These are phyloP conservation scores for Bruguiera sexangula DNA, from an alignment of 345 rosid genomes.

Conservation along the genomic window DNA sequence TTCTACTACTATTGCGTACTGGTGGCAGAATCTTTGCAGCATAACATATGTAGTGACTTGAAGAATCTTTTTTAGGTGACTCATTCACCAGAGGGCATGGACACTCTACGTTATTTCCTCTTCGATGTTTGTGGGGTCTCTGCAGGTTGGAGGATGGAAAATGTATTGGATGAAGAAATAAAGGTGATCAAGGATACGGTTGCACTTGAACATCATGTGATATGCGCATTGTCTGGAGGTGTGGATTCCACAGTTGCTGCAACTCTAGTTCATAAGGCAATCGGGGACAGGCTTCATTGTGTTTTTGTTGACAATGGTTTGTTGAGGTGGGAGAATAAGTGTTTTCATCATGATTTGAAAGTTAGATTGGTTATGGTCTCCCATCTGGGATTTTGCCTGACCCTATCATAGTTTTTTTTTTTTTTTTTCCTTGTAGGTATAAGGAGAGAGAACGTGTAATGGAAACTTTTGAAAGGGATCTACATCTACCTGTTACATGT, in stretches of 20 bases:
- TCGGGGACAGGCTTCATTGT: constrained; percentile 94
- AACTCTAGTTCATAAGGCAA: constrained; percentile 92
- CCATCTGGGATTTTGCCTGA: neutral
- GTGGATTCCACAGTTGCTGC: constrained; percentile 99
- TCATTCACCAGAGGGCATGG: constrained; percentile 96
- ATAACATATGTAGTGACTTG: neutral
- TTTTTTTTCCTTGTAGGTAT: constrained; percentile 42
- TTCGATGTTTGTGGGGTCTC: constrained; percentile 66
- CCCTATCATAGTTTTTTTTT: neutral
- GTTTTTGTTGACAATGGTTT: constrained; percentile 93
- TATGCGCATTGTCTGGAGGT: constrained; percentile 94
- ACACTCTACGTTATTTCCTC: constrained; percentile 66
- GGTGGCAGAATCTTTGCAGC: neutral
- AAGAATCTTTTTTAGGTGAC: constrained; percentile 57
- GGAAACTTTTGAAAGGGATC: constrained; percentile 82
- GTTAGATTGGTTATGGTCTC: neutral
- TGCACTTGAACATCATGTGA: constrained; percentile 78
- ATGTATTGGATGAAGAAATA: constrained; percentile 86
- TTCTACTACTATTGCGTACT: neutral
- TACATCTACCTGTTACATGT: constrained; percentile 84
- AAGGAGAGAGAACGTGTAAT: constrained; percentile 93
- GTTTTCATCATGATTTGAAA: neutral
- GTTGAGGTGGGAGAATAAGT: constrained; percentile 49
- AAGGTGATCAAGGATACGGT: constrained; percentile 60
- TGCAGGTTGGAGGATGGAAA: constrained; percentile 92